These are phyloP conservation scores for Pseudocercospora macadamiae DNA, from an alignment of 2,329 filamentous ascomycete genomes.

Conservation along the genomic window DNA sequence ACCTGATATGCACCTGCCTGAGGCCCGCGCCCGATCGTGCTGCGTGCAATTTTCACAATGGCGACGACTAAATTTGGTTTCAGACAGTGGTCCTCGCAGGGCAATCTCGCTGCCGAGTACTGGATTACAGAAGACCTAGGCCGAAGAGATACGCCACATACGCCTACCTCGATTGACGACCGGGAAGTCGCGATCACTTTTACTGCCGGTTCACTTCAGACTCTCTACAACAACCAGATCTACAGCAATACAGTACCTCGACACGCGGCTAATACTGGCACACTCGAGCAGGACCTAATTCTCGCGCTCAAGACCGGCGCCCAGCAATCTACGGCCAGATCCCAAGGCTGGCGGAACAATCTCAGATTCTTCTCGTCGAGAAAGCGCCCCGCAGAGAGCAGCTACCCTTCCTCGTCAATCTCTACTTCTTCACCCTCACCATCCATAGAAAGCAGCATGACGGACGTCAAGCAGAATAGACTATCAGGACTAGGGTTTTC, in stretches of 20 bases:
- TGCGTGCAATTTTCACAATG: conserved; percentile 10
- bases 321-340: conserved; percentile 8
- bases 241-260: conserved; percentile 6
- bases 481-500: conserved; percentile 19
- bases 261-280: conserved; percentile 2
- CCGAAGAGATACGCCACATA: conserved; percentile 9
- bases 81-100: conserved; percentile 18
- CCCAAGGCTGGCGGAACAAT: conserved; percentile 15
- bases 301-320: conserved; percentile 13
- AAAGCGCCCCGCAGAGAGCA: conserved; percentile 15
- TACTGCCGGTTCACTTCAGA: conserved; percentile 19
- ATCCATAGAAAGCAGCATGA: conserved; percentile 20
- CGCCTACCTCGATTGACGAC: conserved; percentile 6
- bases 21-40: neutral
- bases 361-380: conserved; percentile 13
- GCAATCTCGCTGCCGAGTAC: conserved; percentile 19
- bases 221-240: conserved; percentile 15
- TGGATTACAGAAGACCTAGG: conserved; percentile 21
- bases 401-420: conserved; percentile 19
- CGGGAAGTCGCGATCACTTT: conserved; percentile 15
- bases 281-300: conserved; percentile 14
- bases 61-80: conserved; percentile 21
- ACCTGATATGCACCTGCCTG: conserved; percentile 3
- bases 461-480: conserved; percentile 22
- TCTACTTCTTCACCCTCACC: conserved; percentile 16